These are phyloP conservation scores for Podaxis sp. DNA, from an alignment of 768 basidiomycete genomes.

Conservation along the genomic window DNA sequence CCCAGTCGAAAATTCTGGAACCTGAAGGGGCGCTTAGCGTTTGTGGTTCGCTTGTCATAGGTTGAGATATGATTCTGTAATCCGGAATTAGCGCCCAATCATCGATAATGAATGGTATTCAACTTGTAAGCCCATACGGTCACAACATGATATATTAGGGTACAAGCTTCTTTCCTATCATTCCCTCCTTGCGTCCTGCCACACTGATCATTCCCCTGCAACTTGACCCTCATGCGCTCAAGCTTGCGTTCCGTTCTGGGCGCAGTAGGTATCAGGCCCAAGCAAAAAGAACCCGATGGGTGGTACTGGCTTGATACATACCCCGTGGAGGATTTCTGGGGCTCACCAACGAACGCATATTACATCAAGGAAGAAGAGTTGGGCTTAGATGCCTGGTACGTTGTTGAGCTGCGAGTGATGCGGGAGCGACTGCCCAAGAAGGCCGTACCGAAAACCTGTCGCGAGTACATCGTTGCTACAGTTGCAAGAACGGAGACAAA, in stretches of 20 bases:
- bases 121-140: not conserved
- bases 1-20: too few species aligned
- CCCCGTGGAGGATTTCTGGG: constrained; percentile 2
- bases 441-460: not conserved
- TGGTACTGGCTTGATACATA: constrained; percentile 2
- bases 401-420: constrained; percentile 4
- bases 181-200: not conserved
- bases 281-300: not conserved
- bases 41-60: not conserved
- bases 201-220: not conserved
- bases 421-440: not conserved
- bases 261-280: not conserved
- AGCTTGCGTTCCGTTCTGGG: not conserved
- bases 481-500: not conserved
- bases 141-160: not conserved
- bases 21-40: not conserved
- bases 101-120: not conserved
- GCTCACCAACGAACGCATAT: not conserved
- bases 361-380: not conserved
- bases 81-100: too few species aligned
- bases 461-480: constrained; percentile 1
- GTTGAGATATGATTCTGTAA: not conserved
- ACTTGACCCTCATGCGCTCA: not conserved
- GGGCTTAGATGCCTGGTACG: not conserved
- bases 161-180: not conserved